Evolutionary conservation across 2,329 filamentous ascomycete genomes (phyloP), one percentile per base, ranked within the genome.

Genomic region (Simplicillium aogashimaense): DNA sequence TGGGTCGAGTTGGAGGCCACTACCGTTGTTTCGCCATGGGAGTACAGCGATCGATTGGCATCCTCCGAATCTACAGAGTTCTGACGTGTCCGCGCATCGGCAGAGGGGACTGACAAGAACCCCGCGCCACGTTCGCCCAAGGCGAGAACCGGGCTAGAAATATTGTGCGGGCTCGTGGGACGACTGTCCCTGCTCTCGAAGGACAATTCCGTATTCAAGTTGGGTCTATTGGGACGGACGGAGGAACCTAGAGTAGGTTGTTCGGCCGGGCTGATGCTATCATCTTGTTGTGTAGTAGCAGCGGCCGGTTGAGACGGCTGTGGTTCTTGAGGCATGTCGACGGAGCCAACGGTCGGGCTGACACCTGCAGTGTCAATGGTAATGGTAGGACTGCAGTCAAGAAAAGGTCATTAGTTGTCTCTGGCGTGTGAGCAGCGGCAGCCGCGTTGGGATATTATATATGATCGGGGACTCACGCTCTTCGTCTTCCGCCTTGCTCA

Each of bases 111-210:
- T 0, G 78, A 69, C 36, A 87, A 65, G 49, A 83, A 83, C 40
- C 69, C 67, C 49, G 69, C 54, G 42, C 61, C 55, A 50, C 67
- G 54, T 59, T 78, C 61, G 59, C 62, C 14, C 67, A 59, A 11
- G 74, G 47, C 42, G 25, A 43, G 42, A 8, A 76, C 64, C 1
- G 73, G 73, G 45, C 65, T 78, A 20, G 79, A 83, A 37, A 86
- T 70, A 63, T 86, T 86, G 58, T 85, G 81, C 8, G 82, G 80
- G 47, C 81, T 86, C 11, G 76, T 81, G 2, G 82, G 82, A 43
- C 79, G 69, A 55, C 75, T 81, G 45, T 81, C 78, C 47, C 66
- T 72, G 57, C 71, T 78, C 15, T 85, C 81, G 49, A 83, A 81
- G 2, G 78, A 79, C 30, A 68, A 67, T n/a, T 72, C 66, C 12